Conservation (phyloP, 2,329 filamentous ascomycete species). For the Macroventuria anomochaeta region DNA sequence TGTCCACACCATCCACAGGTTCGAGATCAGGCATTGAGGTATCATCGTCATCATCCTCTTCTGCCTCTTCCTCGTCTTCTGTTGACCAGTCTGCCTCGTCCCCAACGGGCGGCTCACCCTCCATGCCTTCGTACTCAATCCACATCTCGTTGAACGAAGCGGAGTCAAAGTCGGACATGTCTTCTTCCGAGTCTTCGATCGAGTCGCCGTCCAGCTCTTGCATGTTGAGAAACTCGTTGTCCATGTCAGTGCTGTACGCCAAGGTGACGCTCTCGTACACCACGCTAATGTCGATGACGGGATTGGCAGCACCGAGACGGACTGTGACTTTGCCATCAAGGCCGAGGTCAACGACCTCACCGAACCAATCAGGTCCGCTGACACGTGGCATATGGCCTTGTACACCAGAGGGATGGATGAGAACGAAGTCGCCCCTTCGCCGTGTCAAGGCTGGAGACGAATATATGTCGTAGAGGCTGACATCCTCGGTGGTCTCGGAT, state of each 20-base stretch:
- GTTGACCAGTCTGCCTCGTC: slow-evolving; percentile 48
- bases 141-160: slow-evolving; percentile 47
- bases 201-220: slow-evolving; percentile 37
- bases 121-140: slow-evolving; percentile 49
- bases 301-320: slow-evolving; percentile 58
- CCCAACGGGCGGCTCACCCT: slow-evolving; percentile 37
- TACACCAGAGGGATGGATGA: slow-evolving; percentile 50
- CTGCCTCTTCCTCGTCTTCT: slow-evolving; percentile 46
- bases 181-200: slow-evolving; percentile 42
- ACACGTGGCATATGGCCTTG: slow-evolving; percentile 15
- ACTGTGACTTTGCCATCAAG: slow-evolving; percentile 61
- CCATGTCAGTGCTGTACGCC: slow-evolving; percentile 54
- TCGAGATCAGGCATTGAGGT: slow-evolving; percentile 39
- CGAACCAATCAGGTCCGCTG: slow-evolving; percentile 58
- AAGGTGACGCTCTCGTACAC: slow-evolving; percentile 57
- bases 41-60: slow-evolving; percentile 44
- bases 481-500: slow-evolving; percentile 53
- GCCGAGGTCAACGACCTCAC: slow-evolving; percentile 62
- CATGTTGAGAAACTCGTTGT: slow-evolving; percentile 37
- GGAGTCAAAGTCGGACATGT: slow-evolving; percentile 41
- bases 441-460: slow-evolving; percentile 58
- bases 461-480: slow-evolving; percentile 65
- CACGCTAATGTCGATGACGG: slow-evolving; percentile 59
- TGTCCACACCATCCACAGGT: slow-evolving; percentile 29
- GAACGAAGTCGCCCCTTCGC: slow-evolving; percentile 60